Evolutionary conservation across 768 basidiomycete genomes (phyloP), one percentile per base, ranked within the genome.

Genomic region (Lactarius sp.): DNA sequence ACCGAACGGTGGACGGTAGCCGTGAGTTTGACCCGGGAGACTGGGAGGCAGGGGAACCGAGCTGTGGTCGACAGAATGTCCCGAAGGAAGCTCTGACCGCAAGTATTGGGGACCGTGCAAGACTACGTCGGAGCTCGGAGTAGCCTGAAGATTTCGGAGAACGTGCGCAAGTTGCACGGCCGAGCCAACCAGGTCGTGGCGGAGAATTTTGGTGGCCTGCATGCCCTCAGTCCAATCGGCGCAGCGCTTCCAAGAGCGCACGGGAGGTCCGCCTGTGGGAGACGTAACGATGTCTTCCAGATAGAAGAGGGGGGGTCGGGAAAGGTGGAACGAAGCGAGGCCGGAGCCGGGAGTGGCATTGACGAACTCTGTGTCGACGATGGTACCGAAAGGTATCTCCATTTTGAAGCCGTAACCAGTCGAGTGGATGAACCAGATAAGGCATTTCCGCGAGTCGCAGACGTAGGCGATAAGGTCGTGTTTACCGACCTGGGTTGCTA

Each of bases 361-460:
- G 31, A 78, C 75, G 72, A 88, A 85, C 56, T 82, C 79, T 5
- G 84, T 80, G 36, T 84, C 77, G 20, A 79, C 67, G 65, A 92
- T 85, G 63, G 74, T 79, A 60, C 83, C 78, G 74, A 88, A 90
- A 5, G 88, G 83, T 18, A 92, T 79, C 65, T 90, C 88, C 87
- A 93, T 93, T 74, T 92, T 92, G 80, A 92, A 92, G 20, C 87
- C 83, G 66, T 81, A 81, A 22, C 87, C 88, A 0, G 76, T 79
- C 6, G 87, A 87, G 47, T 85, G 83, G 60, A 93, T 86, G 73
- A 86, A 93, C 92, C 92, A 93, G 4, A 82, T 83, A 34, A 93
- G 75, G 69, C 81, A 85, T 47, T 80, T 83, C 68, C 83, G 87
- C 47, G 72, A 65, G 27, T 91, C 86, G 72, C 82, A 91, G 13